Conservation (phyloP, 192 early-diverging fungal species). For the Bifiguratus adelaidae region DNA sequence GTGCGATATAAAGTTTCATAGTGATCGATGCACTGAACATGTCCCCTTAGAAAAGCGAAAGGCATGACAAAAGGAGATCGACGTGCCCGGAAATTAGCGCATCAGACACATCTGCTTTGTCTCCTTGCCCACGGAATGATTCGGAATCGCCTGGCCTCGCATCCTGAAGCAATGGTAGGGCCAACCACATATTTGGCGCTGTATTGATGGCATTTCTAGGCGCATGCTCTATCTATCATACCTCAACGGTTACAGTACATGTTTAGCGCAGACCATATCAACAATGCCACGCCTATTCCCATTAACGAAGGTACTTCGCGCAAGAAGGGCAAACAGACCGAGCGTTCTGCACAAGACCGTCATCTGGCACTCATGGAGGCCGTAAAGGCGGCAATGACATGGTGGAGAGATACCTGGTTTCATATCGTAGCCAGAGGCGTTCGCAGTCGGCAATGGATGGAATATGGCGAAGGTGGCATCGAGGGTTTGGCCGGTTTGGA, state of each 20-base stretch:
- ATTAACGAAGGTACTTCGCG: conserved; percentile 4
- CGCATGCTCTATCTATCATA: conserved; percentile 10
- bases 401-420: conserved; percentile 20
- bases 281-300: background rate
- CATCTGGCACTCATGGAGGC: conserved; percentile 1
- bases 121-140: conserved; percentile 37
- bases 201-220: too few species aligned
- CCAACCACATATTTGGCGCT: too few species aligned
- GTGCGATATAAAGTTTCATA: background rate
- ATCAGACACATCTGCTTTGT: conserved; percentile 48
- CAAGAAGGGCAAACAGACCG: conserved; percentile 23
- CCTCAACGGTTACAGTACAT: background rate
- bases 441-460: background rate
- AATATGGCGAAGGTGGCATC: background rate
- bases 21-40: background rate
- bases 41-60: conserved; percentile 11
- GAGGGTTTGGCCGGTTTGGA: background rate
- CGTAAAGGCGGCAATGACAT: conserved; percentile 7
- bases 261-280: background rate
- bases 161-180: too few species aligned
- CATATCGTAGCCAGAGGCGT: conserved; percentile 9
- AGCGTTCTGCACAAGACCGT: background rate
- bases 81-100: conserved; percentile 33
- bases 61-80: conserved; percentile 41
- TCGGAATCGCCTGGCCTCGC: too few species aligned